Percentiles rank a stretch among this genome's conserved stretches.
These are phyloP conservation scores for Adansonia digitata DNA, from an alignment of 345 rosid genomes.

Conservation along the genomic window DNA sequence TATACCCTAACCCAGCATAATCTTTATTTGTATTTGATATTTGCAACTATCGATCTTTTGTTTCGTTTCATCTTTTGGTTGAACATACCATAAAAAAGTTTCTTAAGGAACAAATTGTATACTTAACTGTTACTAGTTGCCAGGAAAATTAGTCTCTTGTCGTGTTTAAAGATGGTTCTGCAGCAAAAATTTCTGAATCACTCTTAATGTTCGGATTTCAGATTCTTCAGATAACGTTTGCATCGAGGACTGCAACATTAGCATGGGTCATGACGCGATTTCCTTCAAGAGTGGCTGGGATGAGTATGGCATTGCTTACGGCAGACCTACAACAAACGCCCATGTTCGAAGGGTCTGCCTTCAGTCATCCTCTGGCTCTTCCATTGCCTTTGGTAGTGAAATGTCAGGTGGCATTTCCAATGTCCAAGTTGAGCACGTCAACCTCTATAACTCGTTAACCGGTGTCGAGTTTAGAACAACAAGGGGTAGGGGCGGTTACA, in stretches of 20 bases:
- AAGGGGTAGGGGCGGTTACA: constrained; percentile 80
- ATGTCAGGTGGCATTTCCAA: constrained; percentile 92
- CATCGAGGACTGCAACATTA: constrained; percentile 71
- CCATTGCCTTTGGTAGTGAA: constrained; percentile 85
- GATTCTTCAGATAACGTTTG: constrained; percentile 89
- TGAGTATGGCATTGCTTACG: constrained; percentile 76
- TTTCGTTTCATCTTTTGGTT: background rate
- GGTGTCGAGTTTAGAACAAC: constrained; percentile 74
- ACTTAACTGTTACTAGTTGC: background rate
- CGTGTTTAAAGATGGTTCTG: background rate
- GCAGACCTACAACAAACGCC: constrained; percentile 51
- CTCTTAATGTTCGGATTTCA: constrained; percentile 23
- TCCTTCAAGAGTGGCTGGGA: constrained; percentile 97
- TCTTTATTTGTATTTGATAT: too few relatives aligned
- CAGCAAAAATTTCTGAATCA: background rate
- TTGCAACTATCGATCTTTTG: too few relatives aligned
- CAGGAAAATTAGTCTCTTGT: background rate
- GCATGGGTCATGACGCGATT: constrained; percentile 69
- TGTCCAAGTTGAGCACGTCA: constrained; percentile 45
- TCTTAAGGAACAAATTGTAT: background rate
- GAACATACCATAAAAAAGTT: background rate
- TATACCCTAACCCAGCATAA: too few relatives aligned
- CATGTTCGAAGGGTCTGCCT: constrained; percentile 59
- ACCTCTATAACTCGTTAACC: constrained; percentile 40
- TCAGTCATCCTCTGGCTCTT: constrained; percentile 66